Percentiles rank a stretch among this genome's conserved stretches.
These are phyloP conservation scores for Cymbopogon flexuosus DNA, from an alignment of 202 grass and related monocot species.

Conservation along the genomic window DNA sequence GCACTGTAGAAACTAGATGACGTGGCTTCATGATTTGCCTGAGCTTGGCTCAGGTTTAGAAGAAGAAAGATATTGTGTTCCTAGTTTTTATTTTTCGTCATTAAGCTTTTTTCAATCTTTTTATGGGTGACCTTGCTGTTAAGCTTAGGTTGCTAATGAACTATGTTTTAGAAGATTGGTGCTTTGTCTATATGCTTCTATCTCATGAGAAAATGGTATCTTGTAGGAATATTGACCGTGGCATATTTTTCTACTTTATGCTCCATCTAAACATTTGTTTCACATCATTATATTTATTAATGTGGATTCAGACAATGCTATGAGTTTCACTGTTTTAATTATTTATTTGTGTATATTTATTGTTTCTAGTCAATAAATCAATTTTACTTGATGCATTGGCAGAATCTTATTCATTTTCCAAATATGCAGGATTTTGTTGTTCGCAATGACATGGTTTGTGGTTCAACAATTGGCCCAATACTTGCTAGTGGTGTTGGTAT, in stretches of 20 bases:
- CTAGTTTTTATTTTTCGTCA: neutral
- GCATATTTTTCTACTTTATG: neutral
- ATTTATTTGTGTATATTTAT: neutral
- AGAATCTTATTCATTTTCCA: neutral
- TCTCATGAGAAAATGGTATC: neutral
- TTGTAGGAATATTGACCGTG: neutral
- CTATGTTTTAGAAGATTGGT: neutral
- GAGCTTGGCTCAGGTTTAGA: no score
- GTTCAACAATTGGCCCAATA: slow-evolving; percentile 95
- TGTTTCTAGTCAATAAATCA: neutral
- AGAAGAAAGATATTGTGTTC: neutral
- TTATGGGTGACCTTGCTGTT: neutral
- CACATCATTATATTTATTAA: neutral
- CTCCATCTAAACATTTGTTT: neutral
- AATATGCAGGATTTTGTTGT: slow-evolving; percentile 91
- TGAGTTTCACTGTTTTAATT: neutral
- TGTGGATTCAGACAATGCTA: neutral
- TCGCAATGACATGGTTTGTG: slow-evolving; percentile 82
- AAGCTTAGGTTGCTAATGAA: neutral
- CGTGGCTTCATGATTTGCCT: no score
- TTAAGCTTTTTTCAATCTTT: neutral
- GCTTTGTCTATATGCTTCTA: neutral
- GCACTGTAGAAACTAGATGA: no score
- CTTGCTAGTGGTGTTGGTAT: slow-evolving; percentile 86
- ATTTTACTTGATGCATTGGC: neutral